Conservation (phyloP, 371 early-diverging fungal genomes). For the Actinomortierella ambigua region DNA sequence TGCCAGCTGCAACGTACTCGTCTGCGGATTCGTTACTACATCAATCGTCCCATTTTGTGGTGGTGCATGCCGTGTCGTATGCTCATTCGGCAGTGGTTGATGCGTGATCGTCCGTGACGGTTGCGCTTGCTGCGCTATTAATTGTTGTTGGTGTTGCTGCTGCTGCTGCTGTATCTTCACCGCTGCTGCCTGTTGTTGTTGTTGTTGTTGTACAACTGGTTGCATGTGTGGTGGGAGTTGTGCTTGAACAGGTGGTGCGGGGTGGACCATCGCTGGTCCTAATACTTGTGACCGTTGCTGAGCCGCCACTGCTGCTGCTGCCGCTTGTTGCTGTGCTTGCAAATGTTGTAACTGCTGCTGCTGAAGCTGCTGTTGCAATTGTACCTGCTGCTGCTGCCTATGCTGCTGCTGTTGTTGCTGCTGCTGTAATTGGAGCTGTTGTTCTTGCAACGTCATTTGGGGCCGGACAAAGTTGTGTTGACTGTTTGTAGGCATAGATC, state of each 20-base stretch:
- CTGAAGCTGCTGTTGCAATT: conserved; percentile 15
- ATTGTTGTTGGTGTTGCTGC: conserved; percentile 20
- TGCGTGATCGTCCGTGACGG: conserved; percentile 1
- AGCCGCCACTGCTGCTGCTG: neutral
- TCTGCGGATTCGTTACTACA: conserved; percentile 19
- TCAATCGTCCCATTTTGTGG: too few relatives aligned
- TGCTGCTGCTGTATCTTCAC: conserved; percentile 19
- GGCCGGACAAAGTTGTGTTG: too few relatives aligned
- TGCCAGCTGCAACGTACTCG: conserved; percentile 55
- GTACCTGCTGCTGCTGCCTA: conserved; percentile 11
- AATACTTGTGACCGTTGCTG: too few relatives aligned
- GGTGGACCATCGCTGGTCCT: neutral
- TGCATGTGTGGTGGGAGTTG: conserved; percentile 23
- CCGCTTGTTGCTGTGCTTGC: neutral
- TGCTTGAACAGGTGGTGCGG: conserved; percentile 15
- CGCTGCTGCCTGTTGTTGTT: conserved; percentile 12
- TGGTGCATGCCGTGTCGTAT: conserved; percentile 7
- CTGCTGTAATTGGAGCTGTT: conserved; percentile 18
- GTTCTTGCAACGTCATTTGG: conserved; percentile 2
- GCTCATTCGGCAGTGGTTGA: conserved; percentile 2
- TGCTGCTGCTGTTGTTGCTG: conserved; percentile 20
- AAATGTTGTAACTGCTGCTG: conserved; percentile 11
- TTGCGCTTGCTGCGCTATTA: neutral
- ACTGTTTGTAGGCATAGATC: too few relatives aligned
- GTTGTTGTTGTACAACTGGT: conserved; percentile 9